A percentile compares a stretch with the other conserved stretches of the same genome.
Conservation (phyloP, 768 basidiomycete species). For the Strobilomyces echinocephalus region DNA sequence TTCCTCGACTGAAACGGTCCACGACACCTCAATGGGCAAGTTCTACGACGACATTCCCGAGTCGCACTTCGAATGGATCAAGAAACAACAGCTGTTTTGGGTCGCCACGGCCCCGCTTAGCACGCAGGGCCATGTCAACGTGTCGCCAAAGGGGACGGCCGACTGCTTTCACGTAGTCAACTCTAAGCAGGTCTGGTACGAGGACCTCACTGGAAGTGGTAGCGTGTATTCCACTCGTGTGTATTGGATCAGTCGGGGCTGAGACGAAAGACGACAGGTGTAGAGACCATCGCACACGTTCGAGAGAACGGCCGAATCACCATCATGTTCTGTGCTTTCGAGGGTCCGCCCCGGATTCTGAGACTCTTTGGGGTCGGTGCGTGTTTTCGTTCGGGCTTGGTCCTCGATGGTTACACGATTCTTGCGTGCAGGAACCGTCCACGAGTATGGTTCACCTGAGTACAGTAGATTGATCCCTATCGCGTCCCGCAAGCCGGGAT, state of each 20-base stretch:
- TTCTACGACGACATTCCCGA: constrained; percentile 49
- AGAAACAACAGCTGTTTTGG: constrained; percentile 34
- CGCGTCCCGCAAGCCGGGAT: constrained; percentile 48
- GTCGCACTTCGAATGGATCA: background rate
- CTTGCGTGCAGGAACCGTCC: constrained; percentile 49
- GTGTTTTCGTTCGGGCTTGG: no score
- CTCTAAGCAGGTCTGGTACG: constrained; percentile 61
- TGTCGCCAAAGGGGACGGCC: constrained; percentile 66
- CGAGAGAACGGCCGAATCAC: constrained; percentile 63
- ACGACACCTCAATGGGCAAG: constrained; percentile 29
- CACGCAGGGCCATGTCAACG: constrained; percentile 54
- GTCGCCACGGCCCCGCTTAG: constrained; percentile 64
- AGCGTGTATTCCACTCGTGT: constrained; percentile 8
- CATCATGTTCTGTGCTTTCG: constrained; percentile 56
- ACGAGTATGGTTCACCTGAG: constrained; percentile 61
- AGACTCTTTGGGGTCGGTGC: constrained; percentile 56
- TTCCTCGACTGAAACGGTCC: no score
- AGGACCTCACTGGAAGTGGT: constrained; percentile 69
- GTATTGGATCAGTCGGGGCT: background rate
- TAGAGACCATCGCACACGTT: constrained; percentile 60
- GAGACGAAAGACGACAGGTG: constrained; percentile 31
- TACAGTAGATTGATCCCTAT: constrained; percentile 50
- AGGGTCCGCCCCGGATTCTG: constrained; percentile 55
- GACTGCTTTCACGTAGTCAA: constrained; percentile 60
- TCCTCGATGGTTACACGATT: no score